Percentiles rank a stretch among this genome's conserved stretches.
These are phyloP conservation scores for Tetracladium marchalianum DNA, from an alignment of 495 filamentous ascomycete genomes.

Conservation along the genomic window DNA sequence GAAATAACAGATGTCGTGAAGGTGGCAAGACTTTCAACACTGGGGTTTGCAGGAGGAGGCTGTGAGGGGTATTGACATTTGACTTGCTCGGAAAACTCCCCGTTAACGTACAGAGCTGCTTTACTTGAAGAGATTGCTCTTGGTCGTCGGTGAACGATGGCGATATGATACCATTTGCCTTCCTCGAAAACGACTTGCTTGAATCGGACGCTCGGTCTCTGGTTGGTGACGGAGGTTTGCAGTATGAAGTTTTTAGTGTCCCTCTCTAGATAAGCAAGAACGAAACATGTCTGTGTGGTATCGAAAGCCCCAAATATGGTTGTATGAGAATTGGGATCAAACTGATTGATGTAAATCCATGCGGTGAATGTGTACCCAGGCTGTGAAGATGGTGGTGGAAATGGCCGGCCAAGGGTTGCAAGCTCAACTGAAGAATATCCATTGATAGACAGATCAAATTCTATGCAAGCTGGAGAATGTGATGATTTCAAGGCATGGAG, in stretches of 20 bases:
- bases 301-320: conserved; percentile 96
- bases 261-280: conserved; percentile 87
- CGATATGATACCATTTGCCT: conserved; percentile 83
- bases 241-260: conserved; percentile 94
- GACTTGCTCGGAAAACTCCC: conserved; percentile 86
- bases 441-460: conserved; percentile 84
- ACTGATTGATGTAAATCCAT: conserved; percentile 81
- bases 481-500: conserved; percentile 61
- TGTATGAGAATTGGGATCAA: conserved; percentile 77
- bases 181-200: conserved; percentile 68
- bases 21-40: conserved; percentile 50
- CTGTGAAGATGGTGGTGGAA: conserved; percentile 63
- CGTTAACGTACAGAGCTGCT: conserved; percentile 83
- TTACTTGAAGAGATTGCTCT: conserved; percentile 62
- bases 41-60: conserved; percentile 50
- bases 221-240: conserved; percentile 84
- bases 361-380: conserved; percentile 78
- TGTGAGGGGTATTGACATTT: conserved; percentile 75
- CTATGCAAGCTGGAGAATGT: conserved; percentile 69
- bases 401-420: conserved; percentile 67
- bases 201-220: conserved; percentile 85
- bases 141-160: conserved; percentile 68
- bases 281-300: conserved; percentile 82
- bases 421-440: conserved; percentile 86
- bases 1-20: conserved; percentile 41